A percentile compares a stretch with the other conserved stretches of the same genome.
Conservation (phyloP, 1,284 basidiomycete species). For the Heterobasidion annosum region DNA sequence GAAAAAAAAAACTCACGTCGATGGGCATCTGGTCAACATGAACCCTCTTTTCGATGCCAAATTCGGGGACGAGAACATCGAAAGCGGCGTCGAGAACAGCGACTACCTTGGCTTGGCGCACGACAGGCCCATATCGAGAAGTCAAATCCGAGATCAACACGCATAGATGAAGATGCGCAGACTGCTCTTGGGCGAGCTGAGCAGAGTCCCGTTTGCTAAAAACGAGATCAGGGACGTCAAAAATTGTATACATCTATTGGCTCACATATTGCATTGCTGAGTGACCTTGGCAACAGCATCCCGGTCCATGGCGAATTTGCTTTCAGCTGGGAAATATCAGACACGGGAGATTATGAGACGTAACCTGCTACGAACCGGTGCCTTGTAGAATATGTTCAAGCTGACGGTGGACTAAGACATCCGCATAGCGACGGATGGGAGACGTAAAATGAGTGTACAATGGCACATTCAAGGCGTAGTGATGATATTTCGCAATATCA, state of each 20-base stretch:
- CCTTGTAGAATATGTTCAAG: slow-evolving; percentile 82
- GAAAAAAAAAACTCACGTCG: slow-evolving; percentile 47
- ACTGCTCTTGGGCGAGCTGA: slow-evolving; percentile 91
- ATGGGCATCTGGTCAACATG: slow-evolving; percentile 99
- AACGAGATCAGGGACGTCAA: slow-evolving; percentile 9
- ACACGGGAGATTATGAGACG: slow-evolving; percentile 4
- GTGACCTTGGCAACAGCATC: slow-evolving; percentile 97
- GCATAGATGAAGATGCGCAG: slow-evolving; percentile 91
- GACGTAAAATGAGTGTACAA: slow-evolving; percentile 98
- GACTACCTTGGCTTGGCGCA: slow-evolving; percentile 89
- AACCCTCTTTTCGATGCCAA: slow-evolving; percentile 96
- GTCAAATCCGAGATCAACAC: slow-evolving; percentile 90
- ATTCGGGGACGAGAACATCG: slow-evolving; percentile 89
- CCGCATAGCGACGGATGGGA: slow-evolving; percentile 89
- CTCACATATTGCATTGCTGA: slow-evolving; percentile 93
- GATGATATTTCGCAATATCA: slow-evolving; percentile 96
- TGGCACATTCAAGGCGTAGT: slow-evolving; percentile 87
- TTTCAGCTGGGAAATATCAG: slow-evolving; percentile 36
- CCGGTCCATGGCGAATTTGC: slow-evolving; percentile 94
- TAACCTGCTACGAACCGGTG: slow-evolving; percentile 38
- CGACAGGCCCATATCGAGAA: slow-evolving; percentile 88
- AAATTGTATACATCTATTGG: slow-evolving; percentile 8
- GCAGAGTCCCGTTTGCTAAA: slow-evolving; percentile 84
- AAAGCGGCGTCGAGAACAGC: slow-evolving; percentile 94
- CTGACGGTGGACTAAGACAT: slow-evolving; percentile 94